Conservation (phyloP, 2,329 filamentous ascomycete species). For the Fusarium chaquense region DNA sequence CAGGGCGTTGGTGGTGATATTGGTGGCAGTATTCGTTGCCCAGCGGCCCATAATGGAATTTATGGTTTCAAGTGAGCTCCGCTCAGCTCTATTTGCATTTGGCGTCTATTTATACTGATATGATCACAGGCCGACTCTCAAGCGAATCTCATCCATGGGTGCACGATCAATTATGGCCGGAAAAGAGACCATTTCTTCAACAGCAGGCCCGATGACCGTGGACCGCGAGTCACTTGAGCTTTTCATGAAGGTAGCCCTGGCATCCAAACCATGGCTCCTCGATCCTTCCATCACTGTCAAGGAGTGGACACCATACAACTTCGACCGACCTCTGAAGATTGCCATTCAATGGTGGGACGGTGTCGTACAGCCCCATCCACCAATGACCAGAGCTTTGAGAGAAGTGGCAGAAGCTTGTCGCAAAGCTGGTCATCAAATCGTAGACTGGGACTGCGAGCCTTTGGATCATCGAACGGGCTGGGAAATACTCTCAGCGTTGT, state of each 20-base stretch:
- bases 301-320: slow-evolving; percentile 53
- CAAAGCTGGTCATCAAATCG: slow-evolving; percentile 63
- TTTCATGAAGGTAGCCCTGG: slow-evolving; percentile 51
- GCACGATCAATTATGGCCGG: slow-evolving; percentile 49
- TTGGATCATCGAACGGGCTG: slow-evolving; percentile 65
- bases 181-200: slow-evolving; percentile 53
- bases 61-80: slow-evolving; percentile 51
- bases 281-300: slow-evolving; percentile 52
- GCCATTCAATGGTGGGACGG: slow-evolving; percentile 71
- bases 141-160: slow-evolving; percentile 48
- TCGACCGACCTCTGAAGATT: slow-evolving; percentile 65
- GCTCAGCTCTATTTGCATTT: accelerated
- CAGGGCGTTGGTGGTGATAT: slow-evolving; percentile 58
- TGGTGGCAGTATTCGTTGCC: slow-evolving; percentile 56
- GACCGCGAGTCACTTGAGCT: slow-evolving; percentile 53
- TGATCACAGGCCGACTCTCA: slow-evolving; percentile 47
- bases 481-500: slow-evolving; percentile 59
- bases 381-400: slow-evolving; percentile 67
- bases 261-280: slow-evolving; percentile 50
- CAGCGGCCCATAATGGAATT: slow-evolving; percentile 53
- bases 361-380: slow-evolving; percentile 70
- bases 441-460: slow-evolving; percentile 64
- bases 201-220: slow-evolving; percentile 52
- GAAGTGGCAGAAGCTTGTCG: slow-evolving; percentile 64
- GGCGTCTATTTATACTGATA: accelerated